Percentiles rank a stretch among this genome's conserved stretches.
Evolutionary conservation across 2,329 filamentous ascomycete species (phyloP).

Genomic region (Calycina marina): DNA sequence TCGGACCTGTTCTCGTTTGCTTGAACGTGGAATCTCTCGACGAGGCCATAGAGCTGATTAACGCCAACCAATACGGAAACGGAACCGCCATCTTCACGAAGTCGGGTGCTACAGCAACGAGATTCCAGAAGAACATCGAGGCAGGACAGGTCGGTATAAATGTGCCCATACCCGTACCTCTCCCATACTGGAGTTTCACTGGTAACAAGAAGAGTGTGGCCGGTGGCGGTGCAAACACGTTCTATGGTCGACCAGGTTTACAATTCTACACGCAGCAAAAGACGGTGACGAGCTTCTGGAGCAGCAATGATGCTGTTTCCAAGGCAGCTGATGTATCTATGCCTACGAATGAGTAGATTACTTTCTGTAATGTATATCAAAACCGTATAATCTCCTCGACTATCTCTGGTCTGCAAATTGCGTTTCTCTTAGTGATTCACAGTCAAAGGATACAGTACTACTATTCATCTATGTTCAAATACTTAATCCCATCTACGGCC

Average conservation of each 20-base stretch:
- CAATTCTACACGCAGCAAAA: constrained; percentile 96
- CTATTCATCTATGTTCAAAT: no score
- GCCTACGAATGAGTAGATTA: constrained; percentile 48
- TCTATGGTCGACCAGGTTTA: constrained; percentile 86
- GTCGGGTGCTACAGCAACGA: constrained; percentile 60
- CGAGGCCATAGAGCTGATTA: constrained; percentile 69
- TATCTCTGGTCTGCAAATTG: no score
- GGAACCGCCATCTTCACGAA: constrained; percentile 74
- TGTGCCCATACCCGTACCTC: constrained; percentile 57
- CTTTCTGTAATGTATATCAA: no score
- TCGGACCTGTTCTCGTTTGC: constrained; percentile 72
- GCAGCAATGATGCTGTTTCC: constrained; percentile 66
- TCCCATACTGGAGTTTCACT: constrained; percentile 60
- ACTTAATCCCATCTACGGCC: no score
- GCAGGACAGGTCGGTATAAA: constrained; percentile 80
- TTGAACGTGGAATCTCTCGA: constrained; percentile 65
- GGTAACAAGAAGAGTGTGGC: constrained; percentile 83
- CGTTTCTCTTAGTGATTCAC: no score
- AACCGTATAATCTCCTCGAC: no score
- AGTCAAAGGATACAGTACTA: no score
- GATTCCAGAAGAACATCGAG: constrained; percentile 69
- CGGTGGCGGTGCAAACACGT: constrained; percentile 81
- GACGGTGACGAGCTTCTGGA: constrained; percentile 92
- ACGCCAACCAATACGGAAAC: constrained; percentile 77
- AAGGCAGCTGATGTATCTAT: constrained; percentile 80